Base-by-base conservation (phyloP, 768 basidiomycete genomes). In the Leccinum subtestaceum region DNA sequence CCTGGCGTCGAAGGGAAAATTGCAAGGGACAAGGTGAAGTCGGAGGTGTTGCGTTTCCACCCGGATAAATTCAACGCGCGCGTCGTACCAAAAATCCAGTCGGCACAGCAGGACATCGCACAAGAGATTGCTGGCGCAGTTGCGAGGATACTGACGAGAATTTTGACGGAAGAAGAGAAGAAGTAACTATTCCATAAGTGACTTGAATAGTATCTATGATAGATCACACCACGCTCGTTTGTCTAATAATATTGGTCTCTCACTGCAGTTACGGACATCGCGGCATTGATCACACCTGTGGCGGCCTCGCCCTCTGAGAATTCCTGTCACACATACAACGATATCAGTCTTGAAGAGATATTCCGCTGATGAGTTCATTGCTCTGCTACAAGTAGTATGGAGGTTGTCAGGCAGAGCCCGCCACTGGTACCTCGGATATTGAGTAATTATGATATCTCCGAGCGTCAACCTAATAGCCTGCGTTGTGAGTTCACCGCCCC, bases 11-110 rank as follows among this genome's bases (percentile, higher is more conserved):
- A 71, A 36, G 69, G 66, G 4, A 79, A 76, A 63, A 67, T 70
- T 1, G 63, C 53, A 4, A 72, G 69, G 57, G 80, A 78, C 40
- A 63, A 68, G 19, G 58, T 81, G 59, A 77, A 73, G 58, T 60
- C 58, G n/a, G 83, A 85, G 61, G 67, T 84, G 31, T 65, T 82
- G 48, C 74, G 77, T 21, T 86, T 80, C 75, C 83, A 86, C 60
- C 81, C 83, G 5, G 84, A 86, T 61, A 84, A 81, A 62, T 80
- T 84, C 62, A 67, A 78, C 57, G 57, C 64, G 12, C 73, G 65
- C 8, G 64, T 80, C 12, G 54, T 80, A 27, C 62, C 64, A 8
- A 77, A 72, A 49, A 72, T 84, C 8, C 57, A 64, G 5, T 61
- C 62, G 4, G 57, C 64, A 4, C 74, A 83, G 13, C 70, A 70